Base-by-base conservation (phyloP, 176 grass and related monocot genomes). In the Thinopyrum elongatum region DNA sequence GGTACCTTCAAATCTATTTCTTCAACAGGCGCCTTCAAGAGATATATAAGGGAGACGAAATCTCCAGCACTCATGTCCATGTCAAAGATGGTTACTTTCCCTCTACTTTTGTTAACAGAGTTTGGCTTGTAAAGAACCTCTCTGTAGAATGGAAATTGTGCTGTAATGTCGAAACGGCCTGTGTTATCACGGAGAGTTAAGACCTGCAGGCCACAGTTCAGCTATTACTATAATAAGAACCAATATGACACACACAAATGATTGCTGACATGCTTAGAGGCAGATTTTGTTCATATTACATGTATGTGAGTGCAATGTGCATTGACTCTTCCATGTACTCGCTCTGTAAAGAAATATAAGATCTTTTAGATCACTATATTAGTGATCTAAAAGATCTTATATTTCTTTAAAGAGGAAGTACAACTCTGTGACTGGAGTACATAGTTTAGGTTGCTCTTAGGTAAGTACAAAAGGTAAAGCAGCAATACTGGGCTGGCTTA, bases 61-160 rank as follows among this genome's bases (percentile, higher is more conserved):
- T 95, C 93, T 84, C 95, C 95, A 66, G 93, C 83, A 82, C 93
- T 98, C 95, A 95, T 94, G 76, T 98, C 95, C 89, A 98, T 95
- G 69, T 93, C 86, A 75, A 98, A 89, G 77, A 98, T 74, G 53
- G 92, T 74, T 46, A 79, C 74, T 80, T 62, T 92, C n/a, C 95
- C 93, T 36, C 34, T 64, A 17, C 23, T 86, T 76, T 51, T 36
- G 25, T 79, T 90, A 14, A 53, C 23, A 34, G 70, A 89, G 31
- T 76, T 14, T 29, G 89, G 91, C 13, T 80, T 85, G 69, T 94
- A 86, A 46, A 95, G 69, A 69, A 85, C 82, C 79, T 98, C 91
- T 78, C 55, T 87, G 68, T 93, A 95, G 84, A 92, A 95, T 75
- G 93, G 93, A 78, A 95, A 98, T 26, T 95, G 89, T 57, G 81